Percentiles rank a stretch among this genome's conserved stretches.
Conservation (phyloP, 2,329 filamentous ascomycete genomes). For the Triangularia setosa region DNA sequence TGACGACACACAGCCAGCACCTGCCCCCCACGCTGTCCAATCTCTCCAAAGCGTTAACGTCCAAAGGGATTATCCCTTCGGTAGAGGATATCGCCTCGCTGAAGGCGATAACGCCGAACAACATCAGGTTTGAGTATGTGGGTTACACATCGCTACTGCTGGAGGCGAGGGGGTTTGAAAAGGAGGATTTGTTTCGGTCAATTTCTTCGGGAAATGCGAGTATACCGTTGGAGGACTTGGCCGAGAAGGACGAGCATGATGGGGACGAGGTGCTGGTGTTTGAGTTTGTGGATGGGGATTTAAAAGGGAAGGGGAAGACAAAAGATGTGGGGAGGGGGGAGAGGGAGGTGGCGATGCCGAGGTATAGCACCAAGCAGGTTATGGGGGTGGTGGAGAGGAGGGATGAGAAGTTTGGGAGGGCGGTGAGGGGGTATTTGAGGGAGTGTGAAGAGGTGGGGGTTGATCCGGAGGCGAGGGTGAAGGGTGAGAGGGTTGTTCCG, state of each 20-base stretch:
- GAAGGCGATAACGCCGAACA: constrained; percentile 69
- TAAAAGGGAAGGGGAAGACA: constrained; percentile 61
- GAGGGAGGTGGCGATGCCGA: constrained; percentile 75
- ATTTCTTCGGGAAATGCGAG: not conserved
- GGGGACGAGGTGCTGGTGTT: constrained; percentile 75
- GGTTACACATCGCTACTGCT: constrained; percentile 80
- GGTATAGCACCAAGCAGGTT: constrained; percentile 92
- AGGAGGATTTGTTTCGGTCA: constrained; percentile 61
- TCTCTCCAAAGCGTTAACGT: constrained; percentile 43
- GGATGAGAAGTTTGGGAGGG: constrained; percentile 75
- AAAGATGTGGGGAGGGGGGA: constrained; percentile 69
- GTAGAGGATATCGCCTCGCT: constrained; percentile 81
- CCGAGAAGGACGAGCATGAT: constrained; percentile 27
- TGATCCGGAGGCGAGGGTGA: constrained; percentile 63
- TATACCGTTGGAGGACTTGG: not conserved
- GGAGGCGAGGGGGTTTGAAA: constrained; percentile 65
- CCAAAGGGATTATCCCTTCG: constrained; percentile 59
- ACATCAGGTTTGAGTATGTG: constrained; percentile 81
- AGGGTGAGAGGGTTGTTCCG: constrained; percentile 60
- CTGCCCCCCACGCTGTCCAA: constrained; percentile 85
- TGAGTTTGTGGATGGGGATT: constrained; percentile 86
- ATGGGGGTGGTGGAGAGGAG: constrained; percentile 82
- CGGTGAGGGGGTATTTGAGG: constrained; percentile 73
- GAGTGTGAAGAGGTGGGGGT: constrained; percentile 60
- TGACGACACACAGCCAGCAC: constrained; percentile 79